Evolutionary conservation across 192 early-diverging fungal species (phyloP).

Genomic region (Ambispora gerdemannii): DNA sequence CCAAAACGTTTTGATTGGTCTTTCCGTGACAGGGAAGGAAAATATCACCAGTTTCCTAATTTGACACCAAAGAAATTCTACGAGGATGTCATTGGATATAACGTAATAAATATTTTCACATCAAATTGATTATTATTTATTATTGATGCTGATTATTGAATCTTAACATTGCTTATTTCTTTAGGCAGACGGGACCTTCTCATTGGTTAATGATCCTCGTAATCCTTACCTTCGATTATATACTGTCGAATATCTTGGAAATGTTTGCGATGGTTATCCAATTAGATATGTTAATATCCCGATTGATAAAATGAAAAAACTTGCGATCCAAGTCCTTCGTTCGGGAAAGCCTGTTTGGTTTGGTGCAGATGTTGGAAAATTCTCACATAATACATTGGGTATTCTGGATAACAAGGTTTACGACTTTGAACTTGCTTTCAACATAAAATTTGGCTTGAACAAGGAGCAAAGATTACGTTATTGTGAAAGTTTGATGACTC

Average conservation of each 20-base stretch:
- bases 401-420: conserved; percentile 60
- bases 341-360: conserved; percentile 72
- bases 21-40: conserved; percentile 69
- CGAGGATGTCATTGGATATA: conserved; percentile 55
- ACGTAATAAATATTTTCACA: conserved; percentile 35
- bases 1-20: conserved; percentile 65
- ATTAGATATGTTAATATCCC: conserved; percentile 68
- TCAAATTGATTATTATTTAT: too few relatives aligned
- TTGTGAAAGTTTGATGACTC: conserved; percentile 74
- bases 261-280: conserved; percentile 62
- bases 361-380: conserved; percentile 73
- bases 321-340: conserved; percentile 57
- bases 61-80: conserved; percentile 65
- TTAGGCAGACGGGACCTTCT: conserved; percentile 61
- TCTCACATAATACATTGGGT: conserved; percentile 49
- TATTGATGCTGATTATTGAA: too few relatives aligned
- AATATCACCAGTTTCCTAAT: conserved; percentile 51
- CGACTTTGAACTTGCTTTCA: conserved; percentile 67
- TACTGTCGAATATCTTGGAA: conserved; percentile 71
- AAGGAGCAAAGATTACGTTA: conserved; percentile 70
- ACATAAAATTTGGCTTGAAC: conserved; percentile 52
- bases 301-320: conserved; percentile 53
- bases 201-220: conserved; percentile 73
- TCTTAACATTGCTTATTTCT: too few relatives aligned
- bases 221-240: conserved; percentile 60